These are phyloP conservation scores for Wallacemonas collosoma DNA, from an alignment of 208 protist species.

Conservation along the genomic window DNA sequence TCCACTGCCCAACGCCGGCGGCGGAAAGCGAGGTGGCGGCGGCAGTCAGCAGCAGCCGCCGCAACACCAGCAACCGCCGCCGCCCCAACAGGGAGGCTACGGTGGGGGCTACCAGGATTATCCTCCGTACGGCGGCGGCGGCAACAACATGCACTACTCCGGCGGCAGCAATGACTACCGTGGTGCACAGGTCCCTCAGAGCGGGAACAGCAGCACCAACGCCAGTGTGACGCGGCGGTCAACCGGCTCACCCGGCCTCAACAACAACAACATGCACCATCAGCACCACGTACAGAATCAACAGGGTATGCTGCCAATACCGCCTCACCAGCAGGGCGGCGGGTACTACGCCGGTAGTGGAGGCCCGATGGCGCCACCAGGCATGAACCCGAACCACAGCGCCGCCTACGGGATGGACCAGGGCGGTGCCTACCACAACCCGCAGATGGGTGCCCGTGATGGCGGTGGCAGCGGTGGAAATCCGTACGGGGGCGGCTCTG, in stretches of 20 bases:
- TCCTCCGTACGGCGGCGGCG: slow-evolving; percentile 9
- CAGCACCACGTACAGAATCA: slow-evolving; percentile 16
- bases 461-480: neutral
- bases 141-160: slow-evolving; percentile 2
- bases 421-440: neutral
- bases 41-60: slow-evolving; percentile 25
- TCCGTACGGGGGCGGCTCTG: slow-evolving; percentile 1
- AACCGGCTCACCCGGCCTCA: slow-evolving; percentile 29
- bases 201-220: slow-evolving; percentile 23
- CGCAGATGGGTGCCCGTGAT: neutral
- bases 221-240: slow-evolving; percentile 18
- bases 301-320: slow-evolving; percentile 1
- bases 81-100: slow-evolving; percentile 26
- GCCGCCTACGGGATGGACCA: slow-evolving; percentile 15
- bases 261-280: slow-evolving; percentile 22
- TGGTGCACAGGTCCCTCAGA: slow-evolving; percentile 21
- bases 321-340: slow-evolving; percentile 2
- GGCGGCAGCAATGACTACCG: slow-evolving; percentile 30
- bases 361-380: neutral
- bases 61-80: slow-evolving; percentile 19
- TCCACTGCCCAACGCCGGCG: neutral
- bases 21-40: slow-evolving; percentile 34
- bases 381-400: neutral
- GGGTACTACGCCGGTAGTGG: slow-evolving; percentile 9
- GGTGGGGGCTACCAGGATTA: slow-evolving; percentile 20